Conservation (phyloP, 2,329 filamentous ascomycete genomes). For the Didymella segeticola region DNA sequence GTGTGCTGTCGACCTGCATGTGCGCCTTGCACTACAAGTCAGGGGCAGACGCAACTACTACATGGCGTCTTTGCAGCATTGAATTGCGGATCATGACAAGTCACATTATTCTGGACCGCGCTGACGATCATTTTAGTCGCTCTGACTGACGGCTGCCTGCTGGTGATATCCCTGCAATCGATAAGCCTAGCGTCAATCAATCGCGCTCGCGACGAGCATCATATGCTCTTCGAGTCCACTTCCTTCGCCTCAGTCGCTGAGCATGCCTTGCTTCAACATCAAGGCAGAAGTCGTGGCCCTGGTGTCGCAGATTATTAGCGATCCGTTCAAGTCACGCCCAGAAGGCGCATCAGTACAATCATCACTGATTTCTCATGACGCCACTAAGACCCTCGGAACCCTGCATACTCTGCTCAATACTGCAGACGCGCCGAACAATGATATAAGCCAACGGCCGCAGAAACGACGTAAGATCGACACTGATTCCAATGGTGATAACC, state of each 20-base stretch:
- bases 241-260: not conserved
- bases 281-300: conserved; percentile 23
- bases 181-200: conserved; percentile 2
- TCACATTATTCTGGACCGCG: no score
- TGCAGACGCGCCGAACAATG: not conserved
- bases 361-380: conserved; percentile 13
- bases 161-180: conserved; percentile 10
- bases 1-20: not conserved
- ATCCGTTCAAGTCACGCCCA: not conserved
- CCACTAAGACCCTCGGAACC: conserved; percentile 16
- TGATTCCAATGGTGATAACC: not conserved
- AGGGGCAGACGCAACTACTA: not conserved
- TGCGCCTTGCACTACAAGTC: not conserved
- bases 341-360: not conserved
- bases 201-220: not conserved
- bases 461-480: conserved; percentile 40
- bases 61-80: no score
- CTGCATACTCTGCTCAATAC: conserved; percentile 27
- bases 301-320: not conserved
- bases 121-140: not conserved
- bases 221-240: not conserved
- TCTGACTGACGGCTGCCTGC: conserved; percentile 3
- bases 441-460: conserved; percentile 23
- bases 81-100: not conserved
- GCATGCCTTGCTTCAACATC: conserved; percentile 25